Percentiles rank a stretch among this genome's conserved stretches.
Conservation (phyloP, 352 stramenopile genomes). For the Phytopythium aichiense region DNA sequence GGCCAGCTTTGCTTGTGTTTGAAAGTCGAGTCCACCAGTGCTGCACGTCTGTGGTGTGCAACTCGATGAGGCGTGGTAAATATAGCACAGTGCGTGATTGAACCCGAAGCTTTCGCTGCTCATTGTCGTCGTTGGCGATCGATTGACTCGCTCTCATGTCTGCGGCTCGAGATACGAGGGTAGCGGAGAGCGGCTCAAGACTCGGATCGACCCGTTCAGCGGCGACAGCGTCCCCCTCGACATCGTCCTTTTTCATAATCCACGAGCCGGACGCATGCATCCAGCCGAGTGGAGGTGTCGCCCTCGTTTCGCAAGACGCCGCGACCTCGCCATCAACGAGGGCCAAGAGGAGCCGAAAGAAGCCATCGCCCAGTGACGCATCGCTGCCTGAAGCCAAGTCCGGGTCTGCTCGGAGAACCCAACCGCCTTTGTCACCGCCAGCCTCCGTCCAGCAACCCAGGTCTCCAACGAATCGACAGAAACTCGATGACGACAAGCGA, state of each 20-base stretch:
- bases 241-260: conserved; percentile 64
- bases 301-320: conserved; percentile 5
- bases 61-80: background rate
- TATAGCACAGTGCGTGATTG: background rate
- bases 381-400: background rate
- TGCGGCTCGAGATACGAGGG: background rate
- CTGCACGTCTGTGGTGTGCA: background rate
- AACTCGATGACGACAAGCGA: background rate
- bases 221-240: background rate
- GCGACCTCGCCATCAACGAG: background rate
- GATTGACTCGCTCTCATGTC: background rate
- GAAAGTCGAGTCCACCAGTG: background rate
- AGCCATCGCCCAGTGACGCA: background rate
- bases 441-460: background rate
- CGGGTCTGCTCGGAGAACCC: background rate
- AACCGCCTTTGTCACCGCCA: background rate
- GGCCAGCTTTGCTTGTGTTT: background rate
- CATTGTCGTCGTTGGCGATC: background rate
- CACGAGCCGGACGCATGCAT: conserved; percentile 35
- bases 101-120: background rate
- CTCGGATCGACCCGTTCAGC: background rate
- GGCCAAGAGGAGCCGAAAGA: conserved; percentile 3
- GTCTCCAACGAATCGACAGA: background rate
- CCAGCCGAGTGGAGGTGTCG: conserved; percentile 22
- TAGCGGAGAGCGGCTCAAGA: background rate